Base-by-base conservation (phyloP, 768 basidiomycete species). In the Kwoniella sp. region DNA sequence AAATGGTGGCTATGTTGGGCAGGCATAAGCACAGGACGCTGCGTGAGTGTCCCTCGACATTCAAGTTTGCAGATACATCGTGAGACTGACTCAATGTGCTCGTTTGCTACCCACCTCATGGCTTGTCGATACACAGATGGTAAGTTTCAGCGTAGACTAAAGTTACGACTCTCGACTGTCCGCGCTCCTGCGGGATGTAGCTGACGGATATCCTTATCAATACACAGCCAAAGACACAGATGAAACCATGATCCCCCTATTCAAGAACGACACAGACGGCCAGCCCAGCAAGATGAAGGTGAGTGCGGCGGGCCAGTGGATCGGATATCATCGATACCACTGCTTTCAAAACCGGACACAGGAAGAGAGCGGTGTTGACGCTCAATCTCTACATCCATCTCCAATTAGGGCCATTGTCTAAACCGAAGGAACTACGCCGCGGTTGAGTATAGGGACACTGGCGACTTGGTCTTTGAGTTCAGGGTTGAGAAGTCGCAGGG, bases 401-500 rank as follows among this genome's bases (percentile, higher is more conserved):
- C 48, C 25, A 31, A 4, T 20, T 7, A 61, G 29, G 25, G 58
- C 3, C 51, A 54, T 51, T 34, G 60, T 52, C 30, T 61, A 34
- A 61, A 61, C 1, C 83, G 86, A 61, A 86, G 94, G 38, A 97
- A 97, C 79, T 98, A 92, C 88, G 90, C 90, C 74, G 84, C 85
- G 38, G 86, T 91, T 8, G 81, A 84, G 31, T 88, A 86, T 83
- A 73, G 78, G 15, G 57, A 73, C 1, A 85, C 85, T 4, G 88
- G 88, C 0, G 88, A 90, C 4, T 72, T 97, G 70, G 81, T 86
- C 8, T 97, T 91, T 68, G 90, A 92, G 70, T 87, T 97, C 73
- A 86, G 90, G 1, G 87, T 97, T 11, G 95, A 99, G 81, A 90
- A 86, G 70, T 83, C 84, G 69, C 93, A 91, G 74, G 95, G 95